Evolutionary conservation across 495 filamentous ascomycete genomes (phyloP).

Genomic region (Aspergillus funiculosus): DNA sequence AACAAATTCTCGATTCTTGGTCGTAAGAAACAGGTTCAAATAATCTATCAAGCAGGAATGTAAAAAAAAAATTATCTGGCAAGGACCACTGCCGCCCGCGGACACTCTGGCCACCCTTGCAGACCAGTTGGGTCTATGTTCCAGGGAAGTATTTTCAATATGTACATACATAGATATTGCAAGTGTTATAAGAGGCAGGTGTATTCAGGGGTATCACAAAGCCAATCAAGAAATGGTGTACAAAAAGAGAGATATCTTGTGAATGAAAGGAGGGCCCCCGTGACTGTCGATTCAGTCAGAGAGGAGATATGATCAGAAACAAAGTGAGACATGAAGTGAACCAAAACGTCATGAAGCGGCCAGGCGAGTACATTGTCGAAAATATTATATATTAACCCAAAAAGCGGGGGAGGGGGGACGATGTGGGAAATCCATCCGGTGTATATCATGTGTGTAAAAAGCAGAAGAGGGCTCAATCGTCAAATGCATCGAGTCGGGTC

Average conservation of each 20-base stretch:
- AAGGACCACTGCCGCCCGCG: slow-evolving; percentile 15
- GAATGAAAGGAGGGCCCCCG: slow-evolving; percentile 12
- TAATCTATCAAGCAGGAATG: neutral
- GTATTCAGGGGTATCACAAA: slow-evolving; percentile 39
- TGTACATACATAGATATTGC: slow-evolving; percentile 37
- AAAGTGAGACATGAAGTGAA: slow-evolving; percentile 25
- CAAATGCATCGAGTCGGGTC: slow-evolving; percentile 4
- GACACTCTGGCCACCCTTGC: slow-evolving; percentile 10
- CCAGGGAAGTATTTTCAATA: slow-evolving; percentile 29
- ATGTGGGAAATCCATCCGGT: neutral
- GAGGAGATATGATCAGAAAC: neutral
- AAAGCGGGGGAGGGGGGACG: neutral
- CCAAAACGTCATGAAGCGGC: slow-evolving; percentile 16
- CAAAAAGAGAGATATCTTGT: slow-evolving; percentile 8
- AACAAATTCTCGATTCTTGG: no score
- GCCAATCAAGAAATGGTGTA: slow-evolving; percentile 18
- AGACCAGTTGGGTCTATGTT: slow-evolving; percentile 25
- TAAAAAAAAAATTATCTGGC: slow-evolving; percentile 5
- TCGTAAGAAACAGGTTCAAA: no score
- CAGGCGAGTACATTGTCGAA: slow-evolving; percentile 11
- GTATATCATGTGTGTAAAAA: slow-evolving; percentile 10
- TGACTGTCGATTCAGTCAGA: slow-evolving; percentile 6
- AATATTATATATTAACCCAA: neutral
- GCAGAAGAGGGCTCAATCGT: neutral
- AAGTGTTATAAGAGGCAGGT: slow-evolving; percentile 32